Percentiles rank a stretch among this genome's conserved stretches.
Evolutionary conservation across 2,329 filamentous ascomycete genomes (phyloP).

Genomic region (Tetracladium maxilliforme): DNA sequence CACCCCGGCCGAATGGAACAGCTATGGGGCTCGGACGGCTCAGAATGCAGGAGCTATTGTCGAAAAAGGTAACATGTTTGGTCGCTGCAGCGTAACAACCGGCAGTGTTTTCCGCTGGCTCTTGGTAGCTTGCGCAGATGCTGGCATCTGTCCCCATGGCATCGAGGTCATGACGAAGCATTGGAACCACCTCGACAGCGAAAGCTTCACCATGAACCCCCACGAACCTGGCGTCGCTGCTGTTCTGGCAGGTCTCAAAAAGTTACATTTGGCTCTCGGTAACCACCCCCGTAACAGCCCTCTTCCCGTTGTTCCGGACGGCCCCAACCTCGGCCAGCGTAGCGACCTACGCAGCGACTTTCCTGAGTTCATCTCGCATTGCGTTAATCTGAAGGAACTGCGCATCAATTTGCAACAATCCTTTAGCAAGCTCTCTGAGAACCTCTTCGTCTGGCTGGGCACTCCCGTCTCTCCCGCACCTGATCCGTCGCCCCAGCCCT

Average conservation of each 20-base stretch:
- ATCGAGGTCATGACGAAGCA: slow-evolving; percentile 34
- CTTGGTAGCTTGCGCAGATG: slow-evolving; percentile 24
- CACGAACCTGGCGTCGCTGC: slow-evolving; percentile 19
- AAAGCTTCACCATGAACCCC: slow-evolving; percentile 26
- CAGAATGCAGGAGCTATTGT: slow-evolving; percentile 31
- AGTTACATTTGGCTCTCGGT: slow-evolving; percentile 24
- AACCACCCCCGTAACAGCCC: slow-evolving; percentile 8
- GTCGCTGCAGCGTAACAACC: slow-evolving; percentile 10
- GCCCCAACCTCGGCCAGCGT: too few relatives aligned
- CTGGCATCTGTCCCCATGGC: slow-evolving; percentile 19
- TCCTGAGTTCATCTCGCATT: slow-evolving; percentile 23
- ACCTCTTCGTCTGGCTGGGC: slow-evolving; percentile 24
- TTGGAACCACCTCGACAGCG: too few relatives aligned
- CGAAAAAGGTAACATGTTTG: slow-evolving; percentile 9
- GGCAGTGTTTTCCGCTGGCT: slow-evolving; percentile 21
- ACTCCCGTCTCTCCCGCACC: too few relatives aligned
- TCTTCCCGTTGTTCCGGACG: too few relatives aligned
- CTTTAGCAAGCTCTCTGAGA: slow-evolving; percentile 6
- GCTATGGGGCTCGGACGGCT: slow-evolving; percentile 30
- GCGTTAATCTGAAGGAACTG: slow-evolving; percentile 30
- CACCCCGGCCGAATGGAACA: slow-evolving; percentile 7
- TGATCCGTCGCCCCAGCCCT: too few relatives aligned
- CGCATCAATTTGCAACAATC: slow-evolving; percentile 30
- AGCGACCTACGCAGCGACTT: slow-evolving; percentile 5
- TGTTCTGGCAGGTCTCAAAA: slow-evolving; percentile 28